Base-by-base conservation (phyloP, 495 filamentous ascomycete genomes). In the Aspergillus cavernicola region DNA sequence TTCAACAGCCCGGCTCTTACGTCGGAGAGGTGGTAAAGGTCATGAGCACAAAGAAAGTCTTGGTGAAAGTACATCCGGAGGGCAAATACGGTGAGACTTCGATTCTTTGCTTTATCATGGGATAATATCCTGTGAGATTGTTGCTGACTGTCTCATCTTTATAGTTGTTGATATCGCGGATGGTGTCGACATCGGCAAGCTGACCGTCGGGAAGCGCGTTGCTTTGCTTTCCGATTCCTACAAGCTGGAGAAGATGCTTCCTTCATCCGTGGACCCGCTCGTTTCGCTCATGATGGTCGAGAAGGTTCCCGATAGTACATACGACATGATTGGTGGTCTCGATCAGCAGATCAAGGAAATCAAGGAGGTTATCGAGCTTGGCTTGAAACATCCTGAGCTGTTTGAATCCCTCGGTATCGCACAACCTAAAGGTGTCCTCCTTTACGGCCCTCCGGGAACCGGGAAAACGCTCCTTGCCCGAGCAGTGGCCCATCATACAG, bases 241-340 rank as follows among this genome's bases (percentile, higher is more conserved):
- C 79, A 96, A 96, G 70, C 85, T 98, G 63, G 92, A 97, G 69
- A 95, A 95, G 76, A 95, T 97, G 78, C 85, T 98, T 10, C 93
- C 93, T 18, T 96, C 92, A 52, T 93, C 92, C 49, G 92, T 98
- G 64, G 93, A 98, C 66, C 93, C 93, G 26, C 86, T 98, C 43
- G 93, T 99, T 31, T 97, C 93, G n/a, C 89, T 99, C 63, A 99
- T 99, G 93, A 97, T 99, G 95, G 93, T 99, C 38, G 93, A 99
- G 71, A 99, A 99, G 75, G 93, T 99, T 22, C 93, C 93, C 23
- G 93, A 99, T 76, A 96, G 90, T 75, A 99, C 93, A 66, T 99
- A 99, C 77, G 93, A 99, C 75, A 99, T 99, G 93, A 99, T 99
- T 63, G 93, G 93, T 69, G 93, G 93, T 55, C 79, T 99, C 40